Percentiles rank a stretch among this genome's conserved stretches.
phyloP scores from a whole-genome alignment of 345 rosid genomes.

The Turnera subulata region DNA sequence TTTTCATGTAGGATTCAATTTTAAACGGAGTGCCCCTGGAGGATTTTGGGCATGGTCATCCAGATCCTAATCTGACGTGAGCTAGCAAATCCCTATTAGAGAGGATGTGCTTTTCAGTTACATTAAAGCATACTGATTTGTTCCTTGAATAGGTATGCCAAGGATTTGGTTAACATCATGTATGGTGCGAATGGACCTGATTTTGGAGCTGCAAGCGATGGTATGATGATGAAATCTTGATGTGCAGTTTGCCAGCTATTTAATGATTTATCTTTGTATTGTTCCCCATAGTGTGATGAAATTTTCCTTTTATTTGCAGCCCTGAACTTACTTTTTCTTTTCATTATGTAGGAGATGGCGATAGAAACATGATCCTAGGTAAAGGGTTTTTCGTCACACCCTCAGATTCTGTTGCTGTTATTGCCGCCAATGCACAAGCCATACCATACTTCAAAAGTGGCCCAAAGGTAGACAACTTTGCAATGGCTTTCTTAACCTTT shows the following conservation, averaged over 20 bases:
- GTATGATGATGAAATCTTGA: too few species aligned
- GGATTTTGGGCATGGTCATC: slow-evolving; percentile 98
- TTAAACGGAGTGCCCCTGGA: slow-evolving; percentile 78
- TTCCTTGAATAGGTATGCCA: slow-evolving; percentile 66
- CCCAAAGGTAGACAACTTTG: slow-evolving; percentile 53
- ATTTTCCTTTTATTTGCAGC: not conserved
- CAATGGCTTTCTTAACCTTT: slow-evolving; percentile 1
- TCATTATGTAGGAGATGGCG: slow-evolving; percentile 76
- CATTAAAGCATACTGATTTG: slow-evolving; percentile 12
- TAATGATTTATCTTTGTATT: not conserved
- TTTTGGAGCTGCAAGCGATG: slow-evolving; percentile 97
- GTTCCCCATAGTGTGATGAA: not conserved
- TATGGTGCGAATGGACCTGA: slow-evolving; percentile 79
- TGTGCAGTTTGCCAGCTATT: too few species aligned
- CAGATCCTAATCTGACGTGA: slow-evolving; percentile 95
- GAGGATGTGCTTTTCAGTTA: slow-evolving; percentile 6
- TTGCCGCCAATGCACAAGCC: slow-evolving; percentile 86
- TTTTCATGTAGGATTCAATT: slow-evolving; percentile 69
- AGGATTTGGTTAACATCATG: slow-evolving; percentile 81
- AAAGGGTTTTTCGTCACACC: slow-evolving; percentile 82
- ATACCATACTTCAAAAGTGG: slow-evolving; percentile 79
- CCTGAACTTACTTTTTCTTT: not conserved
- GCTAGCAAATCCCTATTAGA: slow-evolving; percentile 18
- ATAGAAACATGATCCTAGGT: slow-evolving; percentile 94
- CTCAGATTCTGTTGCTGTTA: slow-evolving; percentile 89